Percentiles rank a stretch among this genome's conserved stretches.
phyloP scores from a whole-genome alignment of 1,284 basidiomycete species.

The Malassezia sympodialis region DNA sequence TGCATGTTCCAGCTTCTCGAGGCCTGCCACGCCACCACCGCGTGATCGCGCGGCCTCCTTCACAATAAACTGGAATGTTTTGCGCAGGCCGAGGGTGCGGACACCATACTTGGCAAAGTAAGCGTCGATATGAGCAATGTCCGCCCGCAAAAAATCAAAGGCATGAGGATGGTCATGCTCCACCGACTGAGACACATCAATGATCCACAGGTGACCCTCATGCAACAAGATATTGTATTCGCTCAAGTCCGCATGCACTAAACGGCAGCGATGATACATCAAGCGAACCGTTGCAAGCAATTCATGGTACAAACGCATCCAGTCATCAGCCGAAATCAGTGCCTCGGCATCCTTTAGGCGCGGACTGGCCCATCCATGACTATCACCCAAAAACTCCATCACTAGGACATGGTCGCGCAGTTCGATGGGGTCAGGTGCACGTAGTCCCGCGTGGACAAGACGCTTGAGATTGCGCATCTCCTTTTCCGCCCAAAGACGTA shows the following conservation, averaged over 20 bases:
- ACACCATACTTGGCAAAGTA: constrained; percentile 69
- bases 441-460: constrained; percentile 67
- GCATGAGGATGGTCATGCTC: constrained; percentile 92
- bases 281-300: constrained; percentile 68
- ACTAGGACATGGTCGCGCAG: constrained; percentile 93
- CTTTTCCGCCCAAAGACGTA: constrained; percentile 96
- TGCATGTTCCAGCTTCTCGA: constrained; percentile 23
- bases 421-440: constrained; percentile 78
- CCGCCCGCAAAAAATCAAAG: constrained; percentile 77
- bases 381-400: constrained; percentile 76
- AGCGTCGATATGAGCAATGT: constrained; percentile 84
- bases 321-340: constrained; percentile 21
- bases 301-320: constrained; percentile 61
- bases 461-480: constrained; percentile 92
- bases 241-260: constrained; percentile 94
- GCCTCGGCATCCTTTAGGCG: constrained; percentile 40
- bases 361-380: constrained; percentile 39
- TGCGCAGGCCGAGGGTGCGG: constrained; percentile 65
- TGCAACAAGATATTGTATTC: constrained; percentile 92
- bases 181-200: constrained; percentile 96
- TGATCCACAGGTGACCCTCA: constrained; percentile 69
- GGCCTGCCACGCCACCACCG: constrained; percentile 28
- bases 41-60: constrained; percentile 9
- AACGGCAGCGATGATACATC: constrained; percentile 79
- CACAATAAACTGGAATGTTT: constrained; percentile 61